These are phyloP conservation scores for Fusarium lyarnte DNA, from an alignment of 2,329 filamentous ascomycete species.

Conservation along the genomic window DNA sequence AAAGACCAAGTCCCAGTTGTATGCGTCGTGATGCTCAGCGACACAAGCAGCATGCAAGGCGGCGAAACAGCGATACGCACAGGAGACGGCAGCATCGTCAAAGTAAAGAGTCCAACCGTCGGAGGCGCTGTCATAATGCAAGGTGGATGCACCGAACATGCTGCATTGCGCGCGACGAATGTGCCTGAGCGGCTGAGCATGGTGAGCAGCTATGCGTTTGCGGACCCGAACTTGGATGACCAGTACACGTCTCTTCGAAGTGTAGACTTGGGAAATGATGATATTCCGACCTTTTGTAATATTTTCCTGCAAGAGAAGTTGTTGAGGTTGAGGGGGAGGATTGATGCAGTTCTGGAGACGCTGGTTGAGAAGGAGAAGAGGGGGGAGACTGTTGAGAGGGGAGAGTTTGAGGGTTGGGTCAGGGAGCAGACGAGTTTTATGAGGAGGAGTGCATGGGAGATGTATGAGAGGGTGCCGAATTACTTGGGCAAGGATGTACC, in stretches of 20 bases:
- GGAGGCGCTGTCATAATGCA: constrained; percentile 1
- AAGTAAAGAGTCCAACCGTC: not conserved
- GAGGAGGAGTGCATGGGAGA: not conserved
- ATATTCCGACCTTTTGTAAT: not conserved
- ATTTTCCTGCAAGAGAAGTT: not conserved
- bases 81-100: not conserved
- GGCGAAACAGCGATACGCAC: constrained; percentile 22
- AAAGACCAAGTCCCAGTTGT: constrained; percentile 23
- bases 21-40: constrained; percentile 28
- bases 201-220: not conserved
- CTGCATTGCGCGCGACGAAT: not conserved
- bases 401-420: not conserved
- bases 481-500: not conserved
- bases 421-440: not conserved
- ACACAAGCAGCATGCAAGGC: constrained; percentile 21
- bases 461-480: not conserved
- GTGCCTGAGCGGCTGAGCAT: not conserved
- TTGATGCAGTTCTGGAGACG: not conserved
- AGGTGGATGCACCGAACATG: not conserved
- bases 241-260: not conserved
- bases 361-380: not conserved
- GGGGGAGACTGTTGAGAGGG: not conserved
- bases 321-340: not conserved
- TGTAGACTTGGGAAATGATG: not conserved
- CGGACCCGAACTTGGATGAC: not conserved